A percentile compares a stretch with the other conserved stretches of the same genome.
Conservation (phyloP, 2,329 filamentous ascomycete genomes). For the Escovopsis sp. region DNA sequence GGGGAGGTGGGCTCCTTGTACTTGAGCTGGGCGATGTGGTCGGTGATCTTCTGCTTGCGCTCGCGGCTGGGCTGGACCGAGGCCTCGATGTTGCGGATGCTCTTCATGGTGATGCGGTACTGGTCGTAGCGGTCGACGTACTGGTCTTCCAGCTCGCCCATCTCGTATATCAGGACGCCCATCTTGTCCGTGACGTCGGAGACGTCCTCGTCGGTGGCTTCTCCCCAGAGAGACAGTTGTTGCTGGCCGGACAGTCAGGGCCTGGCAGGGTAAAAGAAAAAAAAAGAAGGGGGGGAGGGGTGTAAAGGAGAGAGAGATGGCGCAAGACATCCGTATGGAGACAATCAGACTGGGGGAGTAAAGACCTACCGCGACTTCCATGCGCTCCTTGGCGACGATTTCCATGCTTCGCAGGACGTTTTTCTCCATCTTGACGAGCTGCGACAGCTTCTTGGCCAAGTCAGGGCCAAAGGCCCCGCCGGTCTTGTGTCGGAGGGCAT, state of each 20-base stretch:
- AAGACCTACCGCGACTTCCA: slow-evolving; percentile 84
- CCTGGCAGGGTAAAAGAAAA: too few species aligned
- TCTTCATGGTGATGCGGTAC: slow-evolving; percentile 98
- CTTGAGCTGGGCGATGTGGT: slow-evolving; percentile 96
- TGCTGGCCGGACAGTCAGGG: slow-evolving; percentile 39
- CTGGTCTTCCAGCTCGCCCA: slow-evolving; percentile 94
- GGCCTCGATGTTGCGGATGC: slow-evolving; percentile 96
- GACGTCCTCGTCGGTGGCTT: slow-evolving; percentile 89
- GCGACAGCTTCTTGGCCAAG: slow-evolving; percentile 90
- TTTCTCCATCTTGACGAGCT: slow-evolving; percentile 99
- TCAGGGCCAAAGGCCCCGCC: slow-evolving; percentile 71
- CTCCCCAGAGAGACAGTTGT: slow-evolving; percentile 98
- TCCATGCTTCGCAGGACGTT: slow-evolving; percentile 99
- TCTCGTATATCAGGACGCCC: slow-evolving; percentile 93
- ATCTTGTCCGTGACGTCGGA: slow-evolving; percentile 99
- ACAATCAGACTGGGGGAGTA: too few species aligned
- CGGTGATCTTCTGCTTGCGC: slow-evolving; percentile 97
- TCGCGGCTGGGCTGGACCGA: slow-evolving; percentile 96
- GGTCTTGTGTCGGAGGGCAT: slow-evolving; percentile 56
- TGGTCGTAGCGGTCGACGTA: slow-evolving; percentile 98
- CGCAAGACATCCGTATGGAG: too few species aligned
- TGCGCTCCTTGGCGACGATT: slow-evolving; percentile 83
- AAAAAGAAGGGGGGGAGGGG: too few species aligned
- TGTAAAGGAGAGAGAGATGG: too few species aligned
- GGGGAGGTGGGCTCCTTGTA: slow-evolving; percentile 99